These are phyloP conservation scores for Pyrenochaeta sp. DNA, from an alignment of 2,329 filamentous ascomycete genomes.

Conservation along the genomic window DNA sequence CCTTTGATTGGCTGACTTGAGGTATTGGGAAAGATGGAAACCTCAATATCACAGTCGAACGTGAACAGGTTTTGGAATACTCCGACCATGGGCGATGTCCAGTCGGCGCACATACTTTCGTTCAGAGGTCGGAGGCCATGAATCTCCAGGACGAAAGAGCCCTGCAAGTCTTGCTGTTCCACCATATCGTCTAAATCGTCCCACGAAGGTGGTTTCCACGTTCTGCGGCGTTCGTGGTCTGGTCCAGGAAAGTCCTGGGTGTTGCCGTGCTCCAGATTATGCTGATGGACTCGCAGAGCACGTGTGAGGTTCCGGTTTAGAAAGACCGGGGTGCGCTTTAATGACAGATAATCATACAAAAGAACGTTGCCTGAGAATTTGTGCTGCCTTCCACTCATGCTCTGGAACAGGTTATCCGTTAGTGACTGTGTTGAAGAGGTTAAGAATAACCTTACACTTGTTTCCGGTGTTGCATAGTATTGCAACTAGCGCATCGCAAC, in stretches of 20 bases:
- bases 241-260: not conserved
- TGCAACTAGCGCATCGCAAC: slow-evolving; percentile 7
- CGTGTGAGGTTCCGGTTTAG: slow-evolving; percentile 34
- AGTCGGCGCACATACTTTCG: not conserved
- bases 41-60: slow-evolving; percentile 7
- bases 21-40: slow-evolving; percentile 9
- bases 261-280: slow-evolving; percentile 9
- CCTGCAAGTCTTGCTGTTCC: slow-evolving; percentile 23
- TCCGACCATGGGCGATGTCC: not conserved
- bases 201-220: slow-evolving; percentile 31
- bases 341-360: slow-evolving; percentile 32
- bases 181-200: slow-evolving; percentile 38
- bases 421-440: not conserved
- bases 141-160: slow-evolving; percentile 23
- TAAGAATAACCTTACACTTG: slow-evolving; percentile 7
- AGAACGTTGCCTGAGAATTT: slow-evolving; percentile 31
- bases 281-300: slow-evolving; percentile 25
- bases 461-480: slow-evolving; percentile 16
- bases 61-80: slow-evolving; percentile 12
- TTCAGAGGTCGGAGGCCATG: slow-evolving; percentile 18
- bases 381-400: slow-evolving; percentile 32
- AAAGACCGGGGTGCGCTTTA: slow-evolving; percentile 29
- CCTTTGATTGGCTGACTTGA: slow-evolving; percentile 1
- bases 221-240: slow-evolving; percentile 6
- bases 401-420: slow-evolving; percentile 11